phyloP scores from a whole-genome alignment of 345 rosid species.

The Hibiscus tridactylites region DNA sequence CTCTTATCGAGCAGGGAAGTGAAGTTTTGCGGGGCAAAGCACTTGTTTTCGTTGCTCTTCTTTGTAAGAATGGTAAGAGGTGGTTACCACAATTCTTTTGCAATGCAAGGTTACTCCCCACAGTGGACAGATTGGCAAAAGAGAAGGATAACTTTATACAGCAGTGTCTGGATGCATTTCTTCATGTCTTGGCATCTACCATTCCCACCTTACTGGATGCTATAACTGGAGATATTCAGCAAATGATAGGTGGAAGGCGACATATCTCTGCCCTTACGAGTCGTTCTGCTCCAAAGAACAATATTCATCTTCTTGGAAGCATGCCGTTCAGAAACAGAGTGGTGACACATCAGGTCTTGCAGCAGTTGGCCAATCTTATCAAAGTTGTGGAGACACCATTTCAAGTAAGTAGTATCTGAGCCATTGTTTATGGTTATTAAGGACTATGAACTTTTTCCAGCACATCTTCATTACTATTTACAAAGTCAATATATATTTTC shows the following conservation, averaged over 20 bases:
- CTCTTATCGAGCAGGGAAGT: slow-evolving; percentile 81
- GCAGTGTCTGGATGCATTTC: slow-evolving; percentile 67
- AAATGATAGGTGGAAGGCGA: slow-evolving; percentile 77
- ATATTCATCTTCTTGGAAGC: slow-evolving; percentile 74
- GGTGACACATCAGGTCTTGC: slow-evolving; percentile 28
- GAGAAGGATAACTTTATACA: slow-evolving; percentile 77
- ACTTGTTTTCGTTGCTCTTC: slow-evolving; percentile 71
- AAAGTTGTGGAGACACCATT: slow-evolving; percentile 75
- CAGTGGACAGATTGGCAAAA: slow-evolving; percentile 76
- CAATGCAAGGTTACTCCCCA: slow-evolving; percentile 66
- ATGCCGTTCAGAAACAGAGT: no score
- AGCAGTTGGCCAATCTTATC: slow-evolving; percentile 75
- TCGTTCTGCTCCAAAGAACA: slow-evolving; percentile 61
- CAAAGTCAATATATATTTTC: no score
- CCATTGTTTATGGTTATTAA: neutral
- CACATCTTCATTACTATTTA: neutral
- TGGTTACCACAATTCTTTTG: slow-evolving; percentile 81
- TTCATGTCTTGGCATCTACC: slow-evolving; percentile 50
- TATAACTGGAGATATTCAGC: slow-evolving; percentile 73
- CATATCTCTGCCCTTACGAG: slow-evolving; percentile 46
- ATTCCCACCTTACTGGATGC: slow-evolving; percentile 64
- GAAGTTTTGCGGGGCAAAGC: slow-evolving; percentile 80
- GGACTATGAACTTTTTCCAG: neutral
- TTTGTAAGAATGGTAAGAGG: slow-evolving; percentile 75
- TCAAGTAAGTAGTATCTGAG: slow-evolving; percentile 43